Evolutionary conservation across 176 grass and related monocot species (phyloP).

Genomic region (Hordeum vulgare): DNA sequence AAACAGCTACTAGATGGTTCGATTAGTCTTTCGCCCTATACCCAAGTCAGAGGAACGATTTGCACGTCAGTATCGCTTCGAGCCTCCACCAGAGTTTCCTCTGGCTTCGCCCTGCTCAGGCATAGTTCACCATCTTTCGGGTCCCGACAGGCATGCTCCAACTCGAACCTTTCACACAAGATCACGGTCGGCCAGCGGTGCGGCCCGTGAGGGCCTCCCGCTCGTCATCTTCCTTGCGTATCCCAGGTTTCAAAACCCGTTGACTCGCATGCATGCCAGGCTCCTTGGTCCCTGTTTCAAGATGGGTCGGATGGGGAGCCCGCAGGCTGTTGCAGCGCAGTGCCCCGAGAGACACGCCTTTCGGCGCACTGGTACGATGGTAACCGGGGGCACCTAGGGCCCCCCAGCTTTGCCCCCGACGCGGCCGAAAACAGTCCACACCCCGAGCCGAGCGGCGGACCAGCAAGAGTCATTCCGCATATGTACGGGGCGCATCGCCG

Average conservation of each 20-base stretch:
- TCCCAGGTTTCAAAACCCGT: constrained; percentile 8
- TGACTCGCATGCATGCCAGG: constrained; percentile 27
- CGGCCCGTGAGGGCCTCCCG: neutral
- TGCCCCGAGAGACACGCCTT: neutral
- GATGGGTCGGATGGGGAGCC: constrained; percentile 60
- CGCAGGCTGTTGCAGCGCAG: constrained; percentile 12
- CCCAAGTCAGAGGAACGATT: constrained; percentile 47
- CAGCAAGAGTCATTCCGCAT: too few species aligned
- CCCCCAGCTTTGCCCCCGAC: neutral
- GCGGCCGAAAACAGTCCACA: neutral
- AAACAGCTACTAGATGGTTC: constrained; percentile 68
- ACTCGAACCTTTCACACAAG: constrained; percentile 69
- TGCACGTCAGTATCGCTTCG: constrained; percentile 53
- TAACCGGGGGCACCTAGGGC: neutral
- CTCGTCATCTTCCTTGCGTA: constrained; percentile 11
- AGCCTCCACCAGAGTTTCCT: constrained; percentile 62
- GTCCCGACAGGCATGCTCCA: constrained; percentile 69
- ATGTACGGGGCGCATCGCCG: too few species aligned
- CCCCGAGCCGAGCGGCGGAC: too few species aligned
- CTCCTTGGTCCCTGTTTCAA: constrained; percentile 87
- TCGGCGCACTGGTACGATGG: neutral
- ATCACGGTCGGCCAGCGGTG: constrained; percentile 48
- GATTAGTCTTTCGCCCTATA: constrained; percentile 72
- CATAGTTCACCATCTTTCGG: constrained; percentile 75
- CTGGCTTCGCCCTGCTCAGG: constrained; percentile 55